Evolutionary conservation across 352 stramenopile genomes (phyloP).

Genomic region (Thraustochytrium sp.): DNA sequence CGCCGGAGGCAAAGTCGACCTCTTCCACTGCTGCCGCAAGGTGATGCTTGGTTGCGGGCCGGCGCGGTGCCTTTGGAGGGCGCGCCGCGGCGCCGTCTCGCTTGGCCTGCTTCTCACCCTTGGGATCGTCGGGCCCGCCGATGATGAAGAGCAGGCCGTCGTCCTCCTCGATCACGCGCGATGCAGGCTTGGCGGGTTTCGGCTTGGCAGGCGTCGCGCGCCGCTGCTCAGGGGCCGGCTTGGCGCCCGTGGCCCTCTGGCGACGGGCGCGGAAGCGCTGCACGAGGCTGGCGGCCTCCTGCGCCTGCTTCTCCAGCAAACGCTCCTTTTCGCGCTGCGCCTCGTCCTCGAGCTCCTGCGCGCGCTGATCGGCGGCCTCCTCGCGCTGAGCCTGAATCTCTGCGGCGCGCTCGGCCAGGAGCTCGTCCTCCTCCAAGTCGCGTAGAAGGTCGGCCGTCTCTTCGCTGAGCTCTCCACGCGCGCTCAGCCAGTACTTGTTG

Average conservation of each 20-base stretch:
- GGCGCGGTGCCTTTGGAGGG: background rate
- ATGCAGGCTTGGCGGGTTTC: too few species aligned
- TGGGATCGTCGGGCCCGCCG: background rate
- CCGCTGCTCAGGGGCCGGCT: background rate
- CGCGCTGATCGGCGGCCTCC: background rate
- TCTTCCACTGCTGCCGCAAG: background rate
- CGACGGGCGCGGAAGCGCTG: background rate
- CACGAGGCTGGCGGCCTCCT: background rate
- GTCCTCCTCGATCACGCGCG: background rate
- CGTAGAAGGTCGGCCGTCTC: background rate
- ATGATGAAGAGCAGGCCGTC: background rate
- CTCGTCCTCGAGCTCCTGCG: background rate
- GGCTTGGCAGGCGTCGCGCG: background rate
- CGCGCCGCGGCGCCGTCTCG: background rate
- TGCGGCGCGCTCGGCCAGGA: background rate
- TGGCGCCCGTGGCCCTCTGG: background rate
- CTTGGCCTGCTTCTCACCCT: slow-evolving; percentile 1
- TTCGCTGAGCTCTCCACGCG: background rate
- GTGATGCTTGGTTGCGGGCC: background rate
- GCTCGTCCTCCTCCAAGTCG: background rate
- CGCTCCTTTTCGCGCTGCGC: background rate
- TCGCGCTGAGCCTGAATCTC: background rate
- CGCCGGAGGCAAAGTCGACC: background rate
- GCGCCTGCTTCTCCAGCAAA: background rate
- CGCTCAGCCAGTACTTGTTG: background rate